Evolutionary conservation across 176 grass and related monocot genomes (phyloP), one percentile per base, ranked within the genome.

Genomic region (Zea luxurians): DNA sequence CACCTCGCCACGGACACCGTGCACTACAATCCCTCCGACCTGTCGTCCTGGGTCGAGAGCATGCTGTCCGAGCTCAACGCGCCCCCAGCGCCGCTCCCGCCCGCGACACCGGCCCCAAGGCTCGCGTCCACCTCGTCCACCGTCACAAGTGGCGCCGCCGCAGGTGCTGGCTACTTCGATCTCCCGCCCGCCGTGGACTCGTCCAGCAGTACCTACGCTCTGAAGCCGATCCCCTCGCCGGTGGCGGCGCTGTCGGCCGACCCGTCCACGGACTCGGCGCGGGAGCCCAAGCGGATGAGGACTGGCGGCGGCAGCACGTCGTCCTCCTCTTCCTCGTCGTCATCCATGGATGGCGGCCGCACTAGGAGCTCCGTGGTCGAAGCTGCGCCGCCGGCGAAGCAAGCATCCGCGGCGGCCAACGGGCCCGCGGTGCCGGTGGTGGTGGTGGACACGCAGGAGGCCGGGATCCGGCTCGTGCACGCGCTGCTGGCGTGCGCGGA

Each of bases 11-110:
- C 92, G 41, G 96, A 99, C 35, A 90, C 92, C 38, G 88, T 99
- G 47, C 96, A 95, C 83, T 89, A 93, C 43, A 94, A 98, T 74
- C 95, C 95, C 36, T 87, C 95, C 18, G 91, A 98, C 80, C 80
- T 98, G 10, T 85, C 89, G 5, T 85, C 88, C 2, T 99, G 88
- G 88, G 83, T 99, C 16, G 92, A 99, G 71, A 94, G 81, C 78
- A 93, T 99, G 90, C 88, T 99, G 6, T 87, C 89, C 20, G 96
- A 99, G 85, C 83, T 99, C 48, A 93, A 95, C 78, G 84, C 81
- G 2, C 90, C 96, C 4, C 92, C 83, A 17, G 83, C 81, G 1
- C 85, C 95, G 10, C 89, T 90, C 18, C 91, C 91, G 10, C 61
- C 87, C 7, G 64, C 75, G 5, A 43, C 65, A 12, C 64, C 67